A percentile compares a stretch with the other conserved stretches of the same genome.
Evolutionary conservation across 2,329 filamentous ascomycete species (phyloP).

Genomic region (Penicillium italicum): DNA sequence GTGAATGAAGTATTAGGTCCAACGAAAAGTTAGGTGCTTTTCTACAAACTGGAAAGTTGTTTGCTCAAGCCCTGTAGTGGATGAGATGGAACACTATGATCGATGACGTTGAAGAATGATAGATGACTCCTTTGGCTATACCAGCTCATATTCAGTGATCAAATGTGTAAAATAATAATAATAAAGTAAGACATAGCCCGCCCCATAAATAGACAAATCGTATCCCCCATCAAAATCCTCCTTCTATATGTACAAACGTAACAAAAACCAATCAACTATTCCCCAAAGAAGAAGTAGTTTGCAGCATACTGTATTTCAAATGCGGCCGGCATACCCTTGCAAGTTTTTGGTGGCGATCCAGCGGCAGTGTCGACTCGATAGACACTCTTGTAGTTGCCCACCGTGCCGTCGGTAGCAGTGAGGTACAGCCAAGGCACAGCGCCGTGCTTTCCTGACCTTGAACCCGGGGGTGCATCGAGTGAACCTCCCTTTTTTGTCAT

Average conservation of each 20-base stretch:
- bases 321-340: constrained; percentile 57
- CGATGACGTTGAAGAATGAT: not conserved
- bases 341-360: constrained; percentile 70
- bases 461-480: constrained; percentile 59
- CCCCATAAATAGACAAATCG: constrained; percentile 5
- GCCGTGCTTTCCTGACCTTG: constrained; percentile 58
- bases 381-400: constrained; percentile 65
- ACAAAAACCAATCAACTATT: constrained; percentile 14
- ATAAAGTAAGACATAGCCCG: constrained; percentile 8
- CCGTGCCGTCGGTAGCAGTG: constrained; percentile 50
- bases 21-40: not conserved
- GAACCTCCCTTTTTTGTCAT: constrained; percentile 61
- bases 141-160: not conserved
- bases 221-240: not conserved
- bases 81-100: not conserved
- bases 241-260: constrained; percentile 16
- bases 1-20: not conserved
- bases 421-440: constrained; percentile 82
- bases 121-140: not conserved
- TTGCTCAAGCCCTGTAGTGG: not conserved
- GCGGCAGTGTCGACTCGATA: constrained; percentile 84
- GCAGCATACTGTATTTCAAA: constrained; percentile 80
- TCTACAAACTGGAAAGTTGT: not conserved
- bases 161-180: not conserved
- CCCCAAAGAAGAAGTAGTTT: constrained; percentile 65